Evolutionary conservation across 2,329 filamentous ascomycete species (phyloP), one percentile per base, ranked within the genome.

Genomic region (Dothistroma septosporum): DNA sequence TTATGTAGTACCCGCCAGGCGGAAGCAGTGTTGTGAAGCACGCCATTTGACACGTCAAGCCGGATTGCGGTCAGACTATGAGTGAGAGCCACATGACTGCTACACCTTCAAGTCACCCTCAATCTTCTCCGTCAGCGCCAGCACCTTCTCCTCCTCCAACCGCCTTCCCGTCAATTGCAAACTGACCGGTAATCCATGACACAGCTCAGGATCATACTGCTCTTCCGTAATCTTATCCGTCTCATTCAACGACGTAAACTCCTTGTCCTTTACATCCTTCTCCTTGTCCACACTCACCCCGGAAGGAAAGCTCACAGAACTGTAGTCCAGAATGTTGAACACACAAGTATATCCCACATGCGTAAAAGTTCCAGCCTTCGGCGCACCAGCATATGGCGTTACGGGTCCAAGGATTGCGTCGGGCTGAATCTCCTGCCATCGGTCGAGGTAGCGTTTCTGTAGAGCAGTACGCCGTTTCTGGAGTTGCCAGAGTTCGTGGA

Each of bases 261-360:
- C 66, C 9, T 46, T 21, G 12, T 64, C 32, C 46, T 66, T 64
- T 19, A 66, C 61, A 53, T 81, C 79, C 31, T 74, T 65, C 22
- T 70, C 64, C 58, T 75, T 76, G 52, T 80, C 76, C 7, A 72
- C 78, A 21, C 57, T 59, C 0, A 78, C 57, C 0, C 77, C 78
- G 10, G 70, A 73, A 0, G 79, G 79, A 58, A 81, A 81, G 0
- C 77, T 79, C 2, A 77, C 73, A 0, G 76, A 73, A 46, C 76
- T 73, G 61, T 80, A 82, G 61, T 81, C 79, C 4, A 81, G 69
- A 6, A 81, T 72, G 53, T 82, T 82, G 61, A 74, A 81, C 0
- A 81, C 76, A n/a, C 70, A 68, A 5, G 71, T 74, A 49, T 74
- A 74, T 1, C 78, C 78, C 12, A 81, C 76, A 61, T 78, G 74